Evolutionary conservation across 2,329 filamentous ascomycete genomes (phyloP), one percentile per base, ranked within the genome.

Genomic region (Calonectria leucothoes): DNA sequence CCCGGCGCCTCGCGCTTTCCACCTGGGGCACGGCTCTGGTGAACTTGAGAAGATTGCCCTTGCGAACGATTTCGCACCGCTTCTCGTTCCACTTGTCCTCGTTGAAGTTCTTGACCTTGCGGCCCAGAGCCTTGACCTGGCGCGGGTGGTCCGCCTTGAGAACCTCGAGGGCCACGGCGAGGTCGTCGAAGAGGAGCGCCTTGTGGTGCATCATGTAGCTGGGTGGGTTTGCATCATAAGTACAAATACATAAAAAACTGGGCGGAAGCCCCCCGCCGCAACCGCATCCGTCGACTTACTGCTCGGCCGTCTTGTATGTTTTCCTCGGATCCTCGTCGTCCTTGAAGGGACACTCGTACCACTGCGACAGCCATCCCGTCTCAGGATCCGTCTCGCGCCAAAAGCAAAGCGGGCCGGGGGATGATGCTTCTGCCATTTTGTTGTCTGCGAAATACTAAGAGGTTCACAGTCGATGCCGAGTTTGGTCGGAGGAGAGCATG

Each of bases 331-430:
- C 81, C 3, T 80, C 70, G 6, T 84, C 83, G 66, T 86, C 84
- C 45, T 70, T 83, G 77, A 92, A 93, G 2, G 86, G 82, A 23
- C 84, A 87, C 65, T 83, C 78, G 79, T 90, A 91, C 91, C 91
- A 93, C 82, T 94, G 91, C 0, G 88, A 91, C n/a, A 93, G 85
- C 82, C 87, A 92, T 49, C 90, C 91, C 37, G 88, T 84, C 3
- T 83, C 80, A 1, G 83, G 76, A 70, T 90, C 86, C 17, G 84
- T 85, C 57, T 88, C 86, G 31, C 84, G 82, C 86, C 86, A 90
- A 78, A 89, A 89, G 81, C 85, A 89, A n/a, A 87, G 49, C 4
- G 76, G 79, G 12, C 69, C 66, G 8, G 79, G 39, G 20, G 72
- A 72, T 7, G 73, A 69, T 42, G 48, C 17, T 61, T 67, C 42